These are phyloP conservation scores for Guadua angustifolia DNA, from an alignment of 176 grass and related monocot species.

Conservation along the genomic window DNA sequence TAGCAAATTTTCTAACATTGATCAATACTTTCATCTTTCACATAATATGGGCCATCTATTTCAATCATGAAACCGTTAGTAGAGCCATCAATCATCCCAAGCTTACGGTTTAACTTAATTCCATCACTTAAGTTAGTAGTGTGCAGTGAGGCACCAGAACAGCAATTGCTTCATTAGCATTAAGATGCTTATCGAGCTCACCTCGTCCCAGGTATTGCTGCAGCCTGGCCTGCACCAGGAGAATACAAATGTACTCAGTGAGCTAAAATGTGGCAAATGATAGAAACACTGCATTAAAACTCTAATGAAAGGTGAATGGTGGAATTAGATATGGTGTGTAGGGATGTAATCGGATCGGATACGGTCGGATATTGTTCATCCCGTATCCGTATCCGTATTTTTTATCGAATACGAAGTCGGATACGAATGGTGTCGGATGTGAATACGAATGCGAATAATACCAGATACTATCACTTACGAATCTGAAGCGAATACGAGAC, in stretches of 20 bases:
- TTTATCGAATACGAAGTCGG: too few relatives aligned
- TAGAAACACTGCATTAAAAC: conserved; percentile 9
- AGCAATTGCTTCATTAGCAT: conserved; percentile 99
- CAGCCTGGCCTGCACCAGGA: conserved; percentile 72
- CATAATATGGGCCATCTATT: conserved; percentile 68
- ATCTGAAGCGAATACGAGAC: too few relatives aligned
- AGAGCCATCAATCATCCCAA: conserved; percentile 98
- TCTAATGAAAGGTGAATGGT: background rate
- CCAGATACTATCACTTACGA: too few relatives aligned
- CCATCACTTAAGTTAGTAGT: conserved; percentile 98
- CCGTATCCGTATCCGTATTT: too few relatives aligned
- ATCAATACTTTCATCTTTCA: conserved; percentile 80
- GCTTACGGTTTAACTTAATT: conserved; percentile 97
- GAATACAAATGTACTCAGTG: conserved; percentile 25
- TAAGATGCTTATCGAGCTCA: conserved; percentile 84
- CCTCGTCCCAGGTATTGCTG: conserved; percentile 88
- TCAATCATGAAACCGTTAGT: conserved; percentile 84
- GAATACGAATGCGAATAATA: too few relatives aligned
- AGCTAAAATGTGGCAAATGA: conserved; percentile 7
- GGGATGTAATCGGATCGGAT: too few relatives aligned
- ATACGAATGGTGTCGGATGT: too few relatives aligned
- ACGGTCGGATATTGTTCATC: too few relatives aligned
- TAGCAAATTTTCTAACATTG: conserved; percentile 34
- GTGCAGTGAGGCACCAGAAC: conserved; percentile 90
- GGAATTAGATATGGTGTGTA: background rate